These are phyloP conservation scores for Mortierella sp. DNA, from an alignment of 371 early-diverging fungal species.

Conservation along the genomic window DNA sequence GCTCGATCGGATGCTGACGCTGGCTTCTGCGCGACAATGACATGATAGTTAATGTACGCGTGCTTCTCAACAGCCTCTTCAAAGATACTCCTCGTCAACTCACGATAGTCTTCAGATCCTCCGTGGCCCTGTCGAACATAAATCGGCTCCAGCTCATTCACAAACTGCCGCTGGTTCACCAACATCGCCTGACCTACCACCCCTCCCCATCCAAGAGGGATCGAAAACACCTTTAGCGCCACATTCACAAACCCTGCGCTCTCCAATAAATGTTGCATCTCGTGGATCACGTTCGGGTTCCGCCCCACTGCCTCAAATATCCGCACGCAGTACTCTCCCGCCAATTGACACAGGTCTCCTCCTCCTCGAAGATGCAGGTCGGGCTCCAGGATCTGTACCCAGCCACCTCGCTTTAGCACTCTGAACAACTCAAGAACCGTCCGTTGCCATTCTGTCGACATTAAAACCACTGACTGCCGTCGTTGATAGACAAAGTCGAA, in stretches of 20 bases:
- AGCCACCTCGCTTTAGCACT: conserved; percentile 49
- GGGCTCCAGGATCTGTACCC: conserved; percentile 49
- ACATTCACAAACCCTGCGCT: conserved; percentile 44
- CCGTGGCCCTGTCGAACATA: conserved; percentile 52
- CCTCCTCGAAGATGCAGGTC: conserved; percentile 43
- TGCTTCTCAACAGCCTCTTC: conserved; percentile 35
- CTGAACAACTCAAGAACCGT: conserved; percentile 39
- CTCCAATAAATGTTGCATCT: conserved; percentile 32
- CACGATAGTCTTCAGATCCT: conserved; percentile 27
- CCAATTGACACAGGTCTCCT: conserved; percentile 40
- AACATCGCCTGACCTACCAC: conserved; percentile 47
- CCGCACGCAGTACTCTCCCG: conserved; percentile 40
- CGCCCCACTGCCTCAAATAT: conserved; percentile 50
- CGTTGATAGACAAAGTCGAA: conserved; percentile 72
- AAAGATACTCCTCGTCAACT: conserved; percentile 31
- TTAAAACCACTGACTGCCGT: conserved; percentile 38
- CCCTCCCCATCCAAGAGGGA: conserved; percentile 51
- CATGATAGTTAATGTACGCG: conserved; percentile 48
- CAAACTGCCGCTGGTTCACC: conserved; percentile 40
- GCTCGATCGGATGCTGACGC: conserved; percentile 13
- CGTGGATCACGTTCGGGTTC: conserved; percentile 46
- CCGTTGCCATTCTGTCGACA: conserved; percentile 49
- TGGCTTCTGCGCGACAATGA: conserved; percentile 38
- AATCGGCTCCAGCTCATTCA: conserved; percentile 48
- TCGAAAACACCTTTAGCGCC: conserved; percentile 36